A percentile compares a stretch with the other conserved stretches of the same genome.
Evolutionary conservation across 2,329 filamentous ascomycete genomes (phyloP).

Genomic region (Cercospora citrullina): DNA sequence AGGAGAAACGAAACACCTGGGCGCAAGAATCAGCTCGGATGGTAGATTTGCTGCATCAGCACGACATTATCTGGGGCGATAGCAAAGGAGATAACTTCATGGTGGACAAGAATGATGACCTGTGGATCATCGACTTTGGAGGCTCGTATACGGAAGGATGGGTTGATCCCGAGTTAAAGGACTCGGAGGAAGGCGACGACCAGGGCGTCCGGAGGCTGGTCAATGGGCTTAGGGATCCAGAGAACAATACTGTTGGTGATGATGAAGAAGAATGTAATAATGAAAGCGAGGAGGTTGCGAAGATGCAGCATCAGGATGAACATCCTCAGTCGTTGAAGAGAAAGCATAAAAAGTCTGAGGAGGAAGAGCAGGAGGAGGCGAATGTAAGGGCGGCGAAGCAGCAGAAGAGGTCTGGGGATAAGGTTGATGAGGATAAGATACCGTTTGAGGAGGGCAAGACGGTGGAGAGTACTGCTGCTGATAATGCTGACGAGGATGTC

Average conservation of each 20-base stretch:
- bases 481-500: slow-evolving; percentile 3
- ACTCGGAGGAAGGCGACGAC: slow-evolving; percentile 40
- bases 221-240: slow-evolving; percentile 35
- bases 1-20: slow-evolving; percentile 37
- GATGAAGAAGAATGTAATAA: slow-evolving; percentile 21
- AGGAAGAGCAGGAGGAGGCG: slow-evolving; percentile 10
- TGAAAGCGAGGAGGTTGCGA: neutral
- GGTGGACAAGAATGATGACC: slow-evolving; percentile 39
- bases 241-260: slow-evolving; percentile 21
- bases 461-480: neutral
- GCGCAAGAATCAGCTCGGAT: slow-evolving; percentile 34
- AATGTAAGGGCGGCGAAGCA: slow-evolving; percentile 13
- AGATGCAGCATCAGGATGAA: slow-evolving; percentile 12
- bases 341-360: slow-evolving; percentile 6
- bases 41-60: slow-evolving; percentile 37
- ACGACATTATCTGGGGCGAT: slow-evolving; percentile 43
- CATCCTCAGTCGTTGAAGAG: slow-evolving; percentile 8
- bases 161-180: slow-evolving; percentile 40
- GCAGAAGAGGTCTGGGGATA: slow-evolving; percentile 11
- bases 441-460: slow-evolving; percentile 11
- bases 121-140: slow-evolving; percentile 46
- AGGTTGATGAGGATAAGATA: neutral
- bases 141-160: slow-evolving; percentile 43
- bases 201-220: slow-evolving; percentile 36
- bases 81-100: slow-evolving; percentile 45